These are phyloP conservation scores for Hyparrhenia diplandra DNA, from an alignment of 176 grass and related monocot species.

Conservation along the genomic window DNA sequence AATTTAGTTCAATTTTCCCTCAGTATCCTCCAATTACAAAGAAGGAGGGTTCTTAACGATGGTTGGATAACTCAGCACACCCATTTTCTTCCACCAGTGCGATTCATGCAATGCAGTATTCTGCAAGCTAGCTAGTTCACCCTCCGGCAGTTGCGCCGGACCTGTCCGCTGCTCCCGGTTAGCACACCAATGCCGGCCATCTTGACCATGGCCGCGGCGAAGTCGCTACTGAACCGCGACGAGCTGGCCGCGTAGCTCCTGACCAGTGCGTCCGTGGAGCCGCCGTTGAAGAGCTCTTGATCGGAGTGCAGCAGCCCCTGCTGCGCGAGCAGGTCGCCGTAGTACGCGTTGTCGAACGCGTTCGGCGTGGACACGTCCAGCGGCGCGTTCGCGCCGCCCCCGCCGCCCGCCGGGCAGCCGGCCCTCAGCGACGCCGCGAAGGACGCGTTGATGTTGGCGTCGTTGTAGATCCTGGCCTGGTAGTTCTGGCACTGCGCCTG, in stretches of 20 bases:
- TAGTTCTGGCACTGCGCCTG: conserved; percentile 43
- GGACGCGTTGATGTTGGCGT: conserved; percentile 49
- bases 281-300: conserved; percentile 46
- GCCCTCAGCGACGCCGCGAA: conserved; percentile 43
- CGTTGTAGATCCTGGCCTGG: conserved; percentile 58
- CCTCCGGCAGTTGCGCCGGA: conserved; percentile 33
- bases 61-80: background rate
- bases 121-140: conserved; percentile 22
- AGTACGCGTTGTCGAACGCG: conserved; percentile 44
- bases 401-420: conserved; percentile 41
- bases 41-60: no score
- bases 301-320: conserved; percentile 51
- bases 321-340: conserved; percentile 35
- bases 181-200: conserved; percentile 35
- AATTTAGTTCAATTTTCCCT: no score
- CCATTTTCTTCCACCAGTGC: background rate
- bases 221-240: conserved; percentile 30
- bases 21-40: no score
- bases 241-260: conserved; percentile 26
- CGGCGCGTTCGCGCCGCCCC: conserved; percentile 29
- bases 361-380: conserved; percentile 42
- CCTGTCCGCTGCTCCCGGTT: conserved; percentile 35
- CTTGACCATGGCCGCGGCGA: conserved; percentile 43
- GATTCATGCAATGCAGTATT: background rate
- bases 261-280: conserved; percentile 30